These are phyloP conservation scores for Mucor irregularis DNA, from an alignment of 371 early-diverging fungal genomes.

Conservation along the genomic window DNA sequence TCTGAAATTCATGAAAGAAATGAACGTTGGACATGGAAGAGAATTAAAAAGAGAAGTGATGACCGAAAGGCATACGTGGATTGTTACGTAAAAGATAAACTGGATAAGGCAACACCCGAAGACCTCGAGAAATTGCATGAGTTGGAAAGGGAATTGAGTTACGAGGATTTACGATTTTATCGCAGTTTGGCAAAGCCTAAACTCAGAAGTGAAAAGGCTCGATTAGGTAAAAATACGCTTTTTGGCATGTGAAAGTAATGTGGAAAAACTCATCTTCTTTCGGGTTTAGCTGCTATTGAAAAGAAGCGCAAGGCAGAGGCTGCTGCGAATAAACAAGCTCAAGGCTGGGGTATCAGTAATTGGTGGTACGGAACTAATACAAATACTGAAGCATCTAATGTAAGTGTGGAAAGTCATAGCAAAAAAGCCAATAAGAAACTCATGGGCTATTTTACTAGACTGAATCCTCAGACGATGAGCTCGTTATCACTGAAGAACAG, in stretches of 20 bases:
- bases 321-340: conserved; percentile 23
- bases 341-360: conserved; percentile 60
- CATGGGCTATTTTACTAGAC: not conserved
- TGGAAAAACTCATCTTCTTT: no score
- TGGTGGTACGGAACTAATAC: conserved; percentile 62
- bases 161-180: conserved; percentile 90
- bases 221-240: conserved; percentile 63
- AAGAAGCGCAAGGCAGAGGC: conserved; percentile 33
- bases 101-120: conserved; percentile 55
- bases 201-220: conserved; percentile 74
- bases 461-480: conserved; percentile 28
- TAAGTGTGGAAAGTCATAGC: conserved; percentile 2
- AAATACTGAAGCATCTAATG: not conserved
- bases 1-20: conserved; percentile 88
- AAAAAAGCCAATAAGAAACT: not conserved
- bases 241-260: no score
- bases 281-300: conserved; percentile 36
- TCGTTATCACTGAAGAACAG: conserved; percentile 73
- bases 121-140: conserved; percentile 60
- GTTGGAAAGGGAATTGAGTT: conserved; percentile 80
- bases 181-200: conserved; percentile 78
- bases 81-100: conserved; percentile 71
- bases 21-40: conserved; percentile 86
- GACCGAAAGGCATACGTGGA: conserved; percentile 81
- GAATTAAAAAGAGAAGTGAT: conserved; percentile 80